Conservation (phyloP, 2,329 filamentous ascomycete genomes). For the Fusarium nurragi region DNA sequence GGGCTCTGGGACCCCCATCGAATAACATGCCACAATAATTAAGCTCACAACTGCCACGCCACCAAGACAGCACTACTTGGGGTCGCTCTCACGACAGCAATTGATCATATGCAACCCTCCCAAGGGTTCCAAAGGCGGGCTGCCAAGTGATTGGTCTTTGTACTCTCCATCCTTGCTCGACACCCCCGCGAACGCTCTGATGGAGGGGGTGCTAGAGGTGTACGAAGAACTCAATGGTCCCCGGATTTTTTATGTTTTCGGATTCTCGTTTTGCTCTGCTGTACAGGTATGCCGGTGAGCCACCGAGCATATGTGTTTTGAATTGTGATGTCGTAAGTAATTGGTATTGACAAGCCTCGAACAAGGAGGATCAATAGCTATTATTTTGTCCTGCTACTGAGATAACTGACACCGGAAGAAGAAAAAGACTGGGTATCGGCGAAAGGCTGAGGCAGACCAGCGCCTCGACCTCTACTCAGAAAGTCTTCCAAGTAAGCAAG, state of each 20-base stretch:
- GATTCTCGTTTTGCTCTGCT: constrained; percentile 34
- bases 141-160: constrained; percentile 3
- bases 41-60: constrained; percentile 18
- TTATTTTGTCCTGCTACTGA: neutral
- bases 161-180: neutral
- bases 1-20: neutral
- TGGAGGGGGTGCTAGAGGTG: constrained; percentile 28
- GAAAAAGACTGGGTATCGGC: constrained; percentile 16
- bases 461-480: neutral
- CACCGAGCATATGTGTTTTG: neutral
- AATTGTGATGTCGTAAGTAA: neutral
- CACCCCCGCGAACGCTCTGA: neutral
- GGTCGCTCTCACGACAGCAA: constrained; percentile 2
- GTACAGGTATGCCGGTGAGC: neutral
- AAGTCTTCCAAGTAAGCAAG: neutral
- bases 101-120: constrained; percentile 11
- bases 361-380: neutral
- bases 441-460: neutral
- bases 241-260: constrained; percentile 22
- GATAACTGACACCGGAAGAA: no score
- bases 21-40: neutral
- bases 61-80: neutral
- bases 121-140: constrained; percentile 13
- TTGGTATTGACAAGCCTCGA: neutral
- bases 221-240: constrained; percentile 32